phyloP scores from a whole-genome alignment of 257 asterid genomes.

The Gentiana straminea region DNA sequence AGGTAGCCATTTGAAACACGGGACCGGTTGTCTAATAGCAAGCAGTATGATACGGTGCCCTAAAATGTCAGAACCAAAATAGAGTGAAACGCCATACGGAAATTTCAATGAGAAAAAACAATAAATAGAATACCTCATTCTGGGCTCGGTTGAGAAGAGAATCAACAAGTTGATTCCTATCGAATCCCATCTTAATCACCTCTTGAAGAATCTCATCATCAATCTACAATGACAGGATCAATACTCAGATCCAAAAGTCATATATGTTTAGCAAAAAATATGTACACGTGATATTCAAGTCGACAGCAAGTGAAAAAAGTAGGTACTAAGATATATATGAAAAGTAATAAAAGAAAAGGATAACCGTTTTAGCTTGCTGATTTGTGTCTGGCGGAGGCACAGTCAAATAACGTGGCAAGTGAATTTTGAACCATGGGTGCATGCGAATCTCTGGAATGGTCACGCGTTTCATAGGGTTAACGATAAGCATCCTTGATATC shows the following conservation, averaged over 20 bases:
- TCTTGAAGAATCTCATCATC: slow-evolving; percentile 89
- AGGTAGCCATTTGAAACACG: slow-evolving; percentile 72
- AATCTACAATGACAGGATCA: slow-evolving; percentile 36
- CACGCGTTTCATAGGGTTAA: slow-evolving; percentile 87
- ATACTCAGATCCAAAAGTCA: background rate
- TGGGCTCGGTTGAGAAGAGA: slow-evolving; percentile 75
- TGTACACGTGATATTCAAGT: background rate
- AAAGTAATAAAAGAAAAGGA: background rate
- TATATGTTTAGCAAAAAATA: background rate
- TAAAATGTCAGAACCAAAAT: slow-evolving; percentile 22
- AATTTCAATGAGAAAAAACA: background rate
- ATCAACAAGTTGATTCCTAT: slow-evolving; percentile 51
- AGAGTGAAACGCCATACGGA: slow-evolving; percentile 3
- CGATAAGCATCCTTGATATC: slow-evolving; percentile 89
- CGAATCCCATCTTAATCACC: slow-evolving; percentile 78
- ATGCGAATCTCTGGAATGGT: slow-evolving; percentile 85
- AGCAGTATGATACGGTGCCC: slow-evolving; percentile 86
- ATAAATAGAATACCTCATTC: slow-evolving; percentile 53
- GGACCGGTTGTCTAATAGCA: slow-evolving; percentile 79
- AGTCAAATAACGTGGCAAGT: slow-evolving; percentile 81
- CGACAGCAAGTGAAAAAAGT: background rate
- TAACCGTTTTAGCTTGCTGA: slow-evolving; percentile 89
- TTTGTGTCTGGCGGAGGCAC: slow-evolving; percentile 84
- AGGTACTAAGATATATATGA: too few species aligned
- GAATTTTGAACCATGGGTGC: slow-evolving; percentile 90